These are phyloP conservation scores for Aspergillus piperis DNA, from an alignment of 2,329 filamentous ascomycete genomes.

Conservation along the genomic window DNA sequence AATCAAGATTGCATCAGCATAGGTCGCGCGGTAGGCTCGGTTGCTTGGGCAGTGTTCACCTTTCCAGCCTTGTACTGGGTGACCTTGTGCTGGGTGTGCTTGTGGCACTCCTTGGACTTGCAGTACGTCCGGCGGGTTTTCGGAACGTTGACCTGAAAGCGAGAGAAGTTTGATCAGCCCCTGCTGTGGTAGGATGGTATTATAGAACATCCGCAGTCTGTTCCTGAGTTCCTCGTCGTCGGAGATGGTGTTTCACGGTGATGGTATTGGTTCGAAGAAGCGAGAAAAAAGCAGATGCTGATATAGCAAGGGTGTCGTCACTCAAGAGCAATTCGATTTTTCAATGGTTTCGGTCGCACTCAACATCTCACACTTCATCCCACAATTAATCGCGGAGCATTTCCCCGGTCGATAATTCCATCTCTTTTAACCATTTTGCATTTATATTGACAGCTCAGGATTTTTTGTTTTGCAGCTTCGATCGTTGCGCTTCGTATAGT, in stretches of 20 bases:
- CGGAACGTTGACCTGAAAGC: slow-evolving; percentile 85
- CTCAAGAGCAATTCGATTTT: background rate
- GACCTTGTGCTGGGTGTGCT: slow-evolving; percentile 90
- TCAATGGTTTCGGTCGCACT: background rate
- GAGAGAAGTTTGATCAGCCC: slow-evolving; percentile 9
- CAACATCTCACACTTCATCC: background rate
- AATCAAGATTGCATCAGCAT: slow-evolving; percentile 26
- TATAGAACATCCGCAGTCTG: background rate
- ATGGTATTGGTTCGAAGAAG: background rate
- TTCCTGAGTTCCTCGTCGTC: slow-evolving; percentile 13
- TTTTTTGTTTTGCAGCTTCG: background rate
- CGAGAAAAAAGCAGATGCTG: background rate
- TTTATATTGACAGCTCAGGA: background rate
- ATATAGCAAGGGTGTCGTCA: background rate
- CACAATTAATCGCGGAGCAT: background rate
- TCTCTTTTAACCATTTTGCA: background rate
- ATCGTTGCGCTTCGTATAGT: slow-evolving; percentile 1
- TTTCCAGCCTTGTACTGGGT: slow-evolving; percentile 98
- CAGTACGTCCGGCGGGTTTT: slow-evolving; percentile 97
- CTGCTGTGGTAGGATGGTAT: slow-evolving; percentile 1
- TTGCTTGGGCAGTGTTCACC: slow-evolving; percentile 51
- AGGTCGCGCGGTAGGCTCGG: slow-evolving; percentile 19
- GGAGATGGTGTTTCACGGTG: background rate
- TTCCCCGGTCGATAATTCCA: background rate
- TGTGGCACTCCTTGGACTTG: slow-evolving; percentile 94